Evolutionary conservation across 1,139 yeast genomes (phyloP).

Genomic region (Candida glucosophila): DNA sequence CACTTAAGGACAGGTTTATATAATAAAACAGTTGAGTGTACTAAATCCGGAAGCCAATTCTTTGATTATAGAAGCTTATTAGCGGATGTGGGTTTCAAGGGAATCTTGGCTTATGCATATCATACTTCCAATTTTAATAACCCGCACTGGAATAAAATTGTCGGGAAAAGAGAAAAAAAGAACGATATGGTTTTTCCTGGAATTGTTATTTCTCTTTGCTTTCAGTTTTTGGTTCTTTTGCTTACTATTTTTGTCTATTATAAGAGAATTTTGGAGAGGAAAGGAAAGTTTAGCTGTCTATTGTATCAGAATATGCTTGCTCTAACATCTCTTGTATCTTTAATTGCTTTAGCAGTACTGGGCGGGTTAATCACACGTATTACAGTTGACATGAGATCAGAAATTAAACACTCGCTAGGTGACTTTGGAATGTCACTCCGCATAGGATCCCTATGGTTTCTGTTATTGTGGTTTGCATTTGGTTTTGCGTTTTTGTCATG

Average conservation of each 20-base stretch:
- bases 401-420: constrained; percentile 25
- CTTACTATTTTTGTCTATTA: constrained; percentile 27
- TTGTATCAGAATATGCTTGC: constrained; percentile 25
- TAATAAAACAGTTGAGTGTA: constrained; percentile 17
- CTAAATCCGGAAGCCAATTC: constrained; percentile 8
- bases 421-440: constrained; percentile 37
- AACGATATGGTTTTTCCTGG: constrained; percentile 18
- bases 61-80: constrained; percentile 41
- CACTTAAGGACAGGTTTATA: too few species aligned
- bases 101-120: constrained; percentile 42
- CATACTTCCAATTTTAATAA: constrained; percentile 13
- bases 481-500: constrained; percentile 15
- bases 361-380: constrained; percentile 20
- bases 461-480: constrained; percentile 29
- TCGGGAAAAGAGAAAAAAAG: constrained; percentile 10
- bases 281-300: constrained; percentile 26
- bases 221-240: constrained; percentile 19
- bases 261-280: constrained; percentile 19
- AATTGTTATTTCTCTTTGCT: constrained; percentile 14
- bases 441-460: constrained; percentile 34
- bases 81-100: constrained; percentile 28
- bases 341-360: too few species aligned
- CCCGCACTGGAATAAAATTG: constrained; percentile 10
- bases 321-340: constrained; percentile 19
- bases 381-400: constrained; percentile 14